Conservation (phyloP, 73 alveolate species). For the Urostyla sp. region DNA sequence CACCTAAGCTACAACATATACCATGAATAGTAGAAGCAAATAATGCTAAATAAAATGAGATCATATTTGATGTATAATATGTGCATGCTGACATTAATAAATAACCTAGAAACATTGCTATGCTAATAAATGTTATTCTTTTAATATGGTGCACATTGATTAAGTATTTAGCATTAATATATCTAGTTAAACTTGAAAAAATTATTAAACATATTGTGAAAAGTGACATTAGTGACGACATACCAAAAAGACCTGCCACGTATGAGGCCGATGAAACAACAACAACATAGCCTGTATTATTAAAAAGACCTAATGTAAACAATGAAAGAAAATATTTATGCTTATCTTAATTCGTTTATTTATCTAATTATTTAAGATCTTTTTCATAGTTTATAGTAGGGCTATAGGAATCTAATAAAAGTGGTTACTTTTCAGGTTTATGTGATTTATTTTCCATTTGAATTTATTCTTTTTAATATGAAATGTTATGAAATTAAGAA, state of each 20-base stretch:
- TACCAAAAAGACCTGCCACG: constrained; percentile 14
- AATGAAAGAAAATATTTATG: neutral
- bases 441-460: no score
- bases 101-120: neutral
- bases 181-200: neutral
- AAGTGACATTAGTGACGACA: constrained; percentile 36
- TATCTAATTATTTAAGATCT: no score
- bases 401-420: no score
- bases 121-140: neutral
- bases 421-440: no score
- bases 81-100: neutral
- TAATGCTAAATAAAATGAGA: constrained; percentile 10
- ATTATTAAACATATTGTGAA: constrained; percentile 24
- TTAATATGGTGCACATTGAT: neutral
- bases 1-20: constrained; percentile 32
- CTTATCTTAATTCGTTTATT: no score
- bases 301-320: constrained; percentile 39
- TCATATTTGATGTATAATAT: neutral
- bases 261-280: constrained; percentile 55
- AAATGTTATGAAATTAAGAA: no score
- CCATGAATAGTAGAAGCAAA: constrained; percentile 33
- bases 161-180: constrained; percentile 13
- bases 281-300: constrained; percentile 50
- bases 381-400: no score
- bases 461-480: no score